phyloP scores from a whole-genome alignment of 805 yeast genomes.

The Cyberlindnera suaveolens region DNA sequence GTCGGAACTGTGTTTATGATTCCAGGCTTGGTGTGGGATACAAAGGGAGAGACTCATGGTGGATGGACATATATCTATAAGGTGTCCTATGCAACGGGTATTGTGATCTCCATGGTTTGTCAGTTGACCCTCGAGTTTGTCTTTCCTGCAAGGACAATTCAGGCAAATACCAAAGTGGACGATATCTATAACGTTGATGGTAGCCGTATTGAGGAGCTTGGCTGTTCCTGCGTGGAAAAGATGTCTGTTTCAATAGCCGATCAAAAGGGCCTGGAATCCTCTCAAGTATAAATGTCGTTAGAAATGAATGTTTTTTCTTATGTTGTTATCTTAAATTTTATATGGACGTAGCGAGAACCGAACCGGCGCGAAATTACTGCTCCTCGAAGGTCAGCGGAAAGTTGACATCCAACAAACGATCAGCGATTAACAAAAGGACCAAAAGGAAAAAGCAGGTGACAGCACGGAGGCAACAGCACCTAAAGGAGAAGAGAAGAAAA shows the following conservation, averaged over 20 bases:
- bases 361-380: too few relatives aligned
- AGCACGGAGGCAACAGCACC: background rate
- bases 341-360: too few relatives aligned
- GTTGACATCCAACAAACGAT: too few relatives aligned
- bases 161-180: slow-evolving; percentile 13
- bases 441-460: too few relatives aligned
- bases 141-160: slow-evolving; percentile 12
- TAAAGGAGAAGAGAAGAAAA: background rate
- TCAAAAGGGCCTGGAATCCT: too few relatives aligned
- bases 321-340: too few relatives aligned
- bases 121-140: slow-evolving; percentile 4
- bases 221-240: background rate
- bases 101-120: slow-evolving; percentile 5
- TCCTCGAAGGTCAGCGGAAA: too few relatives aligned
- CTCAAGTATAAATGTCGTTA: too few relatives aligned
- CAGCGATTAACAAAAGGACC: too few relatives aligned
- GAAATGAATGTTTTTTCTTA: too few relatives aligned
- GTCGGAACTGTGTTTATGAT: slow-evolving; percentile 19
- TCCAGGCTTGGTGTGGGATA: slow-evolving; percentile 21
- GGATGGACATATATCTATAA: slow-evolving; percentile 17
- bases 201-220: background rate
- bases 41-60: slow-evolving; percentile 2
- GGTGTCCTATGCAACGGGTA: slow-evolving; percentile 18
- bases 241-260: too few relatives aligned
- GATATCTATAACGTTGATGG: slow-evolving; percentile 17